Percentiles rank a stretch among this genome's conserved stretches.
phyloP scores from a whole-genome alignment of 306 rosid species.

The Oxytropis ochrocephala region DNA sequence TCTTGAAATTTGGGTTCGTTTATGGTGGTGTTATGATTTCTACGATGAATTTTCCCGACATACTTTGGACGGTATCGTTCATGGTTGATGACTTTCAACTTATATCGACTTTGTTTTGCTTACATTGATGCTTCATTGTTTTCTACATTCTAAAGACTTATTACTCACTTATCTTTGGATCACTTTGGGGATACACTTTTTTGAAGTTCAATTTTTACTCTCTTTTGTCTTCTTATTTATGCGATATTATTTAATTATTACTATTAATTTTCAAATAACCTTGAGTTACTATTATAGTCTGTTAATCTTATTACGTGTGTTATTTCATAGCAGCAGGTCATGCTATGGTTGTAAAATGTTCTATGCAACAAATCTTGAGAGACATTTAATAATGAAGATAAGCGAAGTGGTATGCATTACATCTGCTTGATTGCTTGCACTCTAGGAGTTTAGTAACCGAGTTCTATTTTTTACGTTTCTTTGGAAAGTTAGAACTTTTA shows the following conservation, averaged over 20 bases:
- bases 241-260: not conserved
- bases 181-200: not conserved
- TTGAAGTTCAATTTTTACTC: not conserved
- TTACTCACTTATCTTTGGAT: not conserved
- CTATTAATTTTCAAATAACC: too few species aligned
- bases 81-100: not conserved
- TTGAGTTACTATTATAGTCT: not conserved
- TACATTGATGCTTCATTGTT: not conserved
- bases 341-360: slow-evolving; percentile 1
- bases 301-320: not conserved
- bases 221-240: slow-evolving; percentile 8
- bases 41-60: slow-evolving; percentile 94
- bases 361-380: too few species aligned
- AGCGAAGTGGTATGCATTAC: too few species aligned
- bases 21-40: slow-evolving; percentile 96
- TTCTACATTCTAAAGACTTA: not conserved
- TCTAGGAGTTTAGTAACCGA: too few species aligned
- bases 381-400: too few species aligned
- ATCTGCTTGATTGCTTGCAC: too few species aligned
- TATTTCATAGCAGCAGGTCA: not conserved
- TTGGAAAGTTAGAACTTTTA: too few species aligned
- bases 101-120: not conserved
- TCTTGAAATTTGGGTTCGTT: slow-evolving; percentile 99
- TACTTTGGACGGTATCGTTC: slow-evolving; percentile 79
- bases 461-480: too few species aligned